Evolutionary conservation across 805 yeast species (phyloP), one percentile per base, ranked within the genome.

Genomic region (Candida odintsovae): DNA sequence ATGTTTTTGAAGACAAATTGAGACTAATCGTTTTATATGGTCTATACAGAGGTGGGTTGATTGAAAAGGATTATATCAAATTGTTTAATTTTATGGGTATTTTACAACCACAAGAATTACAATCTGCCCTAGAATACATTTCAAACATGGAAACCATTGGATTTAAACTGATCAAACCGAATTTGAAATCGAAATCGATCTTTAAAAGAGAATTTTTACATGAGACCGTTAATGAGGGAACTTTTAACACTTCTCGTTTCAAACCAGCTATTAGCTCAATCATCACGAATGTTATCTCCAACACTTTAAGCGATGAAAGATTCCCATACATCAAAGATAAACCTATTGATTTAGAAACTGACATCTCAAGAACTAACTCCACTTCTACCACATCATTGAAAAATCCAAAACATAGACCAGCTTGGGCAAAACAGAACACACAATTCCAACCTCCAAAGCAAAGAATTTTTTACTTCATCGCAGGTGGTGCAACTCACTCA

Each of bases 401-500:
- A 54, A 84, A 83, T 57, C 80, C 85, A 8, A 72, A 86, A 38
- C 86, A 83, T 55, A 78, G 82, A 51, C 89, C 92, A 0, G 78
- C 83, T 0, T 86, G 94, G 94, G 86, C 89, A 4, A 79, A 76
- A 49, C 68, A 71, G 18, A 61, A 57, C 45, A 43, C 64, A 4
- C 57, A 56, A 41, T 58, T 53, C 36, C 67, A 62, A 40, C 68
- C 67, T 3, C 69, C 72, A 41, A 71, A 80, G 53, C 96, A 88
- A 59, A 71, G 94, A 42, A 71, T 90, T 8, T 77, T 90, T 53
- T 78, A 90, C 47, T 94, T 81, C 59, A 76, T 89, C 23, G 84
- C 95, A 2, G 99, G 99, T 20, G 99, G 98, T 9, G 66, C 86
- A 19, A 88, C 98, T 0, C 78, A 83, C 53, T 77, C 90, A 2